Conservation (phyloP, 345 rosid species). For the Moricandia moricandioides region DNA sequence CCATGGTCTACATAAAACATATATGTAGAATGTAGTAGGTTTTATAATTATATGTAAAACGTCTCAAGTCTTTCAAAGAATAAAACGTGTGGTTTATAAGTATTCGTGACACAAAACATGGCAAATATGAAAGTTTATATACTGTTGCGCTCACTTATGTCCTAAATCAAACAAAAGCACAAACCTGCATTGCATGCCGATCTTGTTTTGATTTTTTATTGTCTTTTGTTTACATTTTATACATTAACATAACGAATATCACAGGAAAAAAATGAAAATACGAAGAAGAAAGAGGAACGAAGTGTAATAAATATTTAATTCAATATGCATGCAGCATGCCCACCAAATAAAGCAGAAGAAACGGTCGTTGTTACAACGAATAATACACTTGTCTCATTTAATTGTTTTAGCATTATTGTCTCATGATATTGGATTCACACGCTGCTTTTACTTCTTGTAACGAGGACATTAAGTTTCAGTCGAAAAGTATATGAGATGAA, state of each 20-base stretch:
- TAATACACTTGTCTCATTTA: slow-evolving; percentile 11
- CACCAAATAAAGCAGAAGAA: slow-evolving; percentile 14
- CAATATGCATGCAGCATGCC: slow-evolving; percentile 4
- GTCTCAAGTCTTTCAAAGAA: not conserved
- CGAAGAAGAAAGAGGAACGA: not conserved
- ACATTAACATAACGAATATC: slow-evolving; percentile 8
- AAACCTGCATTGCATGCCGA: slow-evolving; percentile 21
- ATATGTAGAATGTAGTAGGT: not conserved
- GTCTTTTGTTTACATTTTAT: slow-evolving; percentile 15
- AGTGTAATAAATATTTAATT: not conserved
- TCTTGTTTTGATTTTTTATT: slow-evolving; percentile 9
- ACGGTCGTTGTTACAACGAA: slow-evolving; percentile 7
- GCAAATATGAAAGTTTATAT: not conserved
- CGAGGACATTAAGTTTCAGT: not conserved
- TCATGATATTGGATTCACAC: slow-evolving; percentile 8
- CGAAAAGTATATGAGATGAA: not conserved
- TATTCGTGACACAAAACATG: not conserved
- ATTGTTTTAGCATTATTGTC: slow-evolving; percentile 7
- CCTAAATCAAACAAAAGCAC: not conserved
- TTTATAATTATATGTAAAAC: not conserved
- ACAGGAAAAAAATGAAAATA: slow-evolving; percentile 1
- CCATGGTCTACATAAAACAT: not conserved
- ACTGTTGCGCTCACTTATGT: not conserved
- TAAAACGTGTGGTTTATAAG: not conserved
- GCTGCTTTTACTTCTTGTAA: not conserved